These are phyloP conservation scores for Aspergillus haitiensis DNA, from an alignment of 495 filamentous ascomycete genomes.

Conservation along the genomic window DNA sequence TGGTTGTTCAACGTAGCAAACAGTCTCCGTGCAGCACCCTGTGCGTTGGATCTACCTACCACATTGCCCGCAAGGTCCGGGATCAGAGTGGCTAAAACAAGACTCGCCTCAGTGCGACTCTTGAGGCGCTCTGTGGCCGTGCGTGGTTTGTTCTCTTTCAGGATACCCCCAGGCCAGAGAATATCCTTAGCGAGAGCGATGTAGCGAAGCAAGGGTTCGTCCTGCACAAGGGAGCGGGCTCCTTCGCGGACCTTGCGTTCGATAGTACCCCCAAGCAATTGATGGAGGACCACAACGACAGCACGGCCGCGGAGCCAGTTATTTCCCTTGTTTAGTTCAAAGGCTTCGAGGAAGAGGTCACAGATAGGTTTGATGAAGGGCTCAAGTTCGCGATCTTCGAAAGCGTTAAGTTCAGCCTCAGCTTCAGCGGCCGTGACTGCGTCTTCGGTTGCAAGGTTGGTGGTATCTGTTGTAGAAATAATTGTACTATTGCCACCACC, in stretches of 20 bases:
- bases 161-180: constrained; percentile 77
- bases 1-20: constrained; percentile 81
- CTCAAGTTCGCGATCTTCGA: constrained; percentile 83
- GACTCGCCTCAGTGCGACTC: constrained; percentile 67
- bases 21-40: constrained; percentile 74
- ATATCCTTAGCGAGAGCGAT: constrained; percentile 65
- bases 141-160: constrained; percentile 54
- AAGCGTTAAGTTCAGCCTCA: constrained; percentile 91
- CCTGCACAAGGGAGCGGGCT: constrained; percentile 64
- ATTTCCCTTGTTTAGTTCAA: constrained; percentile 90
- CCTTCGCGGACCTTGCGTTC: constrained; percentile 90
- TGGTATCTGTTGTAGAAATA: constrained; percentile 31
- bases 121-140: constrained; percentile 66
- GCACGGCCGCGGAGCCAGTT: constrained; percentile 93
- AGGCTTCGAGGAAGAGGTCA: constrained; percentile 94
- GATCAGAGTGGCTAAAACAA: constrained; percentile 77
- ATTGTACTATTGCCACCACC: neutral
- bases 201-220: constrained; percentile 77
- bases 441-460: constrained; percentile 54
- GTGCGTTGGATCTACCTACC: constrained; percentile 79
- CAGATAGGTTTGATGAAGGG: constrained; percentile 98
- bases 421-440: constrained; percentile 79
- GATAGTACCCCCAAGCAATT: constrained; percentile 78
- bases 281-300: constrained; percentile 78
- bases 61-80: constrained; percentile 83